These are phyloP conservation scores for Fraxinus ornus DNA, from an alignment of 305 asterid species.

Conservation along the genomic window DNA sequence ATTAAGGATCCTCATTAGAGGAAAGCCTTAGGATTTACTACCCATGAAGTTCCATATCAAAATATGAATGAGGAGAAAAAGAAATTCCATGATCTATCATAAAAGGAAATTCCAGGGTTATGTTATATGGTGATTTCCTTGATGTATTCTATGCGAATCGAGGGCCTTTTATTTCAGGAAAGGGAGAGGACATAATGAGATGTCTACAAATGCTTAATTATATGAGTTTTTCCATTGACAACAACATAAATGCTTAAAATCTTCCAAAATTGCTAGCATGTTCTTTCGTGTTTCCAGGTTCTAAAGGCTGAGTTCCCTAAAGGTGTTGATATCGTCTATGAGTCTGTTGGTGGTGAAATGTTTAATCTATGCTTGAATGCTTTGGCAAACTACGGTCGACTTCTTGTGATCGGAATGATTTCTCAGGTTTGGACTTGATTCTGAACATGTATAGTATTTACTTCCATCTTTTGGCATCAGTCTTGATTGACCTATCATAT, in stretches of 20 bases:
- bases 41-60: not conserved
- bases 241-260: not conserved
- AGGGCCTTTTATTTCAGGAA: not conserved
- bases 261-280: not conserved
- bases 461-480: not conserved
- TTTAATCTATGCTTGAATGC: conserved; percentile 86
- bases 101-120: not conserved
- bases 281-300: conserved; percentile 45
- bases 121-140: not conserved
- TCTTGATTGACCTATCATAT: not conserved
- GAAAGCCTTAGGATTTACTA: not conserved
- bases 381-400: conserved; percentile 77
- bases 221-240: not conserved
- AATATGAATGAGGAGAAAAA: not conserved
- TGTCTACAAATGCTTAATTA: not conserved
- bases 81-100: not conserved
- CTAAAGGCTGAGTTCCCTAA: conserved; percentile 82
- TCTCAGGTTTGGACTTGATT: conserved; percentile 67
- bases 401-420: conserved; percentile 92
- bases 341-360: conserved; percentile 97
- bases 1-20: not conserved
- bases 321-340: conserved; percentile 82
- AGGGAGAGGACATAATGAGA: not conserved
- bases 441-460: not conserved
- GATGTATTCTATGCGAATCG: not conserved